Evolutionary conservation across 2,329 filamentous ascomycete genomes (phyloP).

Genomic region (Tolypocladium sp.): DNA sequence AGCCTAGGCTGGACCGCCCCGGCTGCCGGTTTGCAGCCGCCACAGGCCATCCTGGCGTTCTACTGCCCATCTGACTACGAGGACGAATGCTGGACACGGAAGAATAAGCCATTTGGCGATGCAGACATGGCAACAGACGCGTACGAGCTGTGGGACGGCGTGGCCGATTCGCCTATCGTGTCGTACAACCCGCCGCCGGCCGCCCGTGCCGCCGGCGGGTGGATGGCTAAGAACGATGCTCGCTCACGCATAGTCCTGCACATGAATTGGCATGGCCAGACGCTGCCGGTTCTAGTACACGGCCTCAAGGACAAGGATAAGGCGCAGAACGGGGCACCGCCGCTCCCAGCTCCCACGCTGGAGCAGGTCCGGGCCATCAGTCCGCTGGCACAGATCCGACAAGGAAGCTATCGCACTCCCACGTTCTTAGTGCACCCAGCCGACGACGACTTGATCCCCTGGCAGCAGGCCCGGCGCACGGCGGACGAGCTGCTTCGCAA

Average conservation of each 20-base stretch:
- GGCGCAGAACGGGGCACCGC: neutral
- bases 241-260: constrained; percentile 27
- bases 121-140: neutral
- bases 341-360: constrained; percentile 1
- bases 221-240: constrained; percentile 17
- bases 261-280: constrained; percentile 31
- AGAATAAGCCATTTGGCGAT: constrained; percentile 8
- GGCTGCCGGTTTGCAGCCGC: constrained; percentile 20
- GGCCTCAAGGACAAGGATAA: constrained; percentile 12
- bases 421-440: constrained; percentile 22
- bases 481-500: constrained; percentile 6
- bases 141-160: constrained; percentile 18
- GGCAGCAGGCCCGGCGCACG: constrained; percentile 15
- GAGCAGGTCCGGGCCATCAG: constrained; percentile 12
- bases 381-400: constrained; percentile 19
- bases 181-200: constrained; percentile 1
- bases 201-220: constrained; percentile 7
- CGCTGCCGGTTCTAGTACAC: constrained; percentile 23
- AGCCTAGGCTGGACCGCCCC: constrained; percentile 26
- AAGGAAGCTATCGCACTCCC: constrained; percentile 18
- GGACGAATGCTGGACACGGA: constrained; percentile 10
- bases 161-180: constrained; percentile 14
- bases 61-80: constrained; percentile 32
- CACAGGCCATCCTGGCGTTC: constrained; percentile 33
- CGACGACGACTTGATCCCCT: constrained; percentile 23